These are phyloP conservation scores for Citrus sp. DNA, from an alignment of 345 rosid species.

Conservation along the genomic window DNA sequence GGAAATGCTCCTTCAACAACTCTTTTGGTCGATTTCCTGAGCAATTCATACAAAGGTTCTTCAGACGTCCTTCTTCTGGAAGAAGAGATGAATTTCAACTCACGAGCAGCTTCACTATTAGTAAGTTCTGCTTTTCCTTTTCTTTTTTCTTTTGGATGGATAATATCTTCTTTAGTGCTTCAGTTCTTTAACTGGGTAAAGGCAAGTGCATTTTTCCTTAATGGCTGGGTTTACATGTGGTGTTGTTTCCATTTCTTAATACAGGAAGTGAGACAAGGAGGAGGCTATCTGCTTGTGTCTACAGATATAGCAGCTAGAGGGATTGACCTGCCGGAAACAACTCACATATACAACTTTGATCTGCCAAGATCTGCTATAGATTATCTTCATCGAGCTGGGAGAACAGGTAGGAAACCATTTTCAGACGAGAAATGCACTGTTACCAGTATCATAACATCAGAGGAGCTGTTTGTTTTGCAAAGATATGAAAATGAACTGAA, in stretches of 20 bases:
- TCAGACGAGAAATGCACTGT: slow-evolving; percentile 70
- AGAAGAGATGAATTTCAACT: slow-evolving; percentile 84
- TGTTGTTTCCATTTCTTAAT: not conserved
- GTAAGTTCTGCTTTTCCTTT: slow-evolving; percentile 38
- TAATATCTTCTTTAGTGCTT: not conserved
- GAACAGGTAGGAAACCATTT: slow-evolving; percentile 92
- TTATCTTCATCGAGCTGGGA: slow-evolving; percentile 91
- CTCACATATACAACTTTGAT: slow-evolving; percentile 89
- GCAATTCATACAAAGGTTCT: slow-evolving; percentile 46
- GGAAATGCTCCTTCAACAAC: slow-evolving; percentile 67
- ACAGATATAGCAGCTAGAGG: slow-evolving; percentile 96
- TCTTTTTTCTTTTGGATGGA: not conserved
- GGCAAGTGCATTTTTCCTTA: not conserved
- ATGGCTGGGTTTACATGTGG: not conserved
- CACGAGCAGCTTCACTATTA: slow-evolving; percentile 72
- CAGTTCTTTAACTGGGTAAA: slow-evolving; percentile 1
- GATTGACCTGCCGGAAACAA: slow-evolving; percentile 83
- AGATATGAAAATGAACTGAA: slow-evolving; percentile 83
- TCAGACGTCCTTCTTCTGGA: slow-evolving; percentile 64
- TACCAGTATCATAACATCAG: slow-evolving; percentile 57
- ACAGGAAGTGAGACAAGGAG: slow-evolving; percentile 79
- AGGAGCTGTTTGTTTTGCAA: slow-evolving; percentile 86
- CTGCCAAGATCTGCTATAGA: slow-evolving; percentile 75
- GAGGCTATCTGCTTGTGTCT: slow-evolving; percentile 77
- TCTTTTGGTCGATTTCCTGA: slow-evolving; percentile 58